Base-by-base conservation (phyloP, 1,284 basidiomycete genomes). In the Apiotrichum mycotoxinovorans region DNA sequence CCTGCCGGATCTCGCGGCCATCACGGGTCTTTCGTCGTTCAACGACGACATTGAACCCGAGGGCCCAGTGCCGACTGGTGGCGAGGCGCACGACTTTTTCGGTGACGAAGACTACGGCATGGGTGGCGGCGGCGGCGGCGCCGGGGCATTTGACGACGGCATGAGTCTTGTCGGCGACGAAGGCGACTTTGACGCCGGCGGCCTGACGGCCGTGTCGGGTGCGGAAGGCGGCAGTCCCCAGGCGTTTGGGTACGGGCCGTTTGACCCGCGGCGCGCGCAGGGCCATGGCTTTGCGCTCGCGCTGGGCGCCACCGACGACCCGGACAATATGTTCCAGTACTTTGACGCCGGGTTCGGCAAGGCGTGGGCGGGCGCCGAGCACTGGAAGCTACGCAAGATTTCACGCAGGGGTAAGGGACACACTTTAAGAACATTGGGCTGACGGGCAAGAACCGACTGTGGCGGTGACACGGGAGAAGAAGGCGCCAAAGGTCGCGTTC, bases 311-410 rank as follows among this genome's bases (percentile, higher is more conserved):
- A 83, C 79, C 1, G 83, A 65, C 8, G 69, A 71, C 38, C 66
- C 67, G 34, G 72, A 70, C 30, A 83, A 80, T 30, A 87, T 92
- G 79, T 86, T 98, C 79, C 91, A 95, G 69, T 97, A 96, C 77
- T 97, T 98, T 73, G 94, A 98, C 75, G 84, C 87, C 66, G 86
- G 84, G 38, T 83, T 92, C 70, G 82, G 87, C 70, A 96, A 91
- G 81, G 95, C 93, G 67, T 98, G 95, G 95, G 95, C 96, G 4
- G 95, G 96, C 5, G 95, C 95, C 12, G 92, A 98, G 74, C 96
- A 99, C 74, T 98, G 95, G 95, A 98, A 96, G 74, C 76, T 98
- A 66, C 80, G 87, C 55, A 88, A 86, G 69, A 81, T 85, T 30
- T 81, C 91, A 46, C 82, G 86, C 54, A 84, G 84, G 79, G 40